Evolutionary conservation across 2,329 filamentous ascomycete species (phyloP), one percentile per base, ranked within the genome.

Genomic region (Cercospora citrullina): DNA sequence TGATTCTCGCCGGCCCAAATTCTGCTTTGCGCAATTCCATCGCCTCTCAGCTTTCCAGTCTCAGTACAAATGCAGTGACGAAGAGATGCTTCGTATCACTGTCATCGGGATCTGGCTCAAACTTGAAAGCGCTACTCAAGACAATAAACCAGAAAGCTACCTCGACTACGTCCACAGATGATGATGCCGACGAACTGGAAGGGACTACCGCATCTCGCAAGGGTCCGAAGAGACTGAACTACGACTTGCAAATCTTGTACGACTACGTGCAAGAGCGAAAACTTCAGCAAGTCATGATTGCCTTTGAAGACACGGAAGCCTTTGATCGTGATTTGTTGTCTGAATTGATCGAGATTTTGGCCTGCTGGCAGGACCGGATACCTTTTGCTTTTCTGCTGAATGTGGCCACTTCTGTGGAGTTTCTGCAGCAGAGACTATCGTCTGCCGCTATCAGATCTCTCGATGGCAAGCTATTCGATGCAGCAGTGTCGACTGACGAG

Each of bases 301-400:
- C 90, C 0, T 88, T 95, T 68, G 90, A 93, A 77, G 92, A 95
- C 75, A 93, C 91, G 70, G 92, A 95, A 79, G 91, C 90, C 0
- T 94, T 95, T 75, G 91, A 94, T 73, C 87, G 87, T 58, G 81
- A 82, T 31, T 79, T 95, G n/a, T 80, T 96, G 12, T 89, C 88
- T 1, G 91, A 94, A 67, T 76, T 93, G 39, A 85, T 94, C 57
- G 83, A 85, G 42, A 83, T 94, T 5, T 84, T 94, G 68, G 86
- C 86, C 69, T 87, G 85, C 48, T 95, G 92, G 91, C 85, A 87
- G 8, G 87, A 91, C 71, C 89, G 90, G 26, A 91, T 95, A 58
- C 90, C 90, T 0, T 93, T 95, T 71, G 87, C 91, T 1, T 82
- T 93, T 1, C 81, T 96, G 1, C 91, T 95, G 73, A 92, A 91